Evolutionary conservation across 2,329 filamentous ascomycete species (phyloP), one percentile per base, ranked within the genome.

Genomic region (Microsporum ferrugineum): DNA sequence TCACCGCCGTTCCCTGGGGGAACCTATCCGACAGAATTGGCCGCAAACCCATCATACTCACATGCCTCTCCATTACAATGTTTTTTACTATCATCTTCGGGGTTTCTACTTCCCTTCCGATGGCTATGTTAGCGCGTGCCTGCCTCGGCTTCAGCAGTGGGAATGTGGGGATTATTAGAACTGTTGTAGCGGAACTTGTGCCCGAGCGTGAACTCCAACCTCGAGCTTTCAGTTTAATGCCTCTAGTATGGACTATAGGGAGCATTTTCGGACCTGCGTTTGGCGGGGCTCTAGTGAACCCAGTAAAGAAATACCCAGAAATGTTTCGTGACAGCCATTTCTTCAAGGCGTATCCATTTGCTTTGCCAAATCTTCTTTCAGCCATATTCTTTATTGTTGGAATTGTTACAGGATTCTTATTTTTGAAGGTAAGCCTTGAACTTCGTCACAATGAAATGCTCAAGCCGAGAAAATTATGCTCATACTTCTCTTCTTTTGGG

Each of bases 161-260:
- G 60, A 97, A 96, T 70, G 87, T 92, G n/a, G 88, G 94, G 1
- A 96, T 96, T 64, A 87, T 96, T 65, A 79, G 91, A 65, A 95
- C 90, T 14, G 90, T 94, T 77, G 91, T 96, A 1, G 92, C 92
- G 0, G 92, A 96, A 73, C 85, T 96, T 81, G 91, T 96, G 1
- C 88, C 90, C 0, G 85, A 94, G 72, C 90, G 83, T 71, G 88
- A 91, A 69, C 79, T 96, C 5, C 92, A 96, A 70, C 91, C 92
- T 0, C 80, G 85, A 59, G 94, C 94, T 0, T 97, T 97, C 73
- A 91, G 87, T 65, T 80, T 97, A 53, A 96, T 97, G 91, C 92
- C 92, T 2, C 76, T 97, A 14, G 88, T 88, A 1, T 97, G 90
- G 88, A 91, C 86, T 8, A 78, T 96, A 59, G 92, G 92, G 0